These are phyloP conservation scores for Phytopythium boreale DNA, from an alignment of 352 stramenopile genomes.

Conservation along the genomic window DNA sequence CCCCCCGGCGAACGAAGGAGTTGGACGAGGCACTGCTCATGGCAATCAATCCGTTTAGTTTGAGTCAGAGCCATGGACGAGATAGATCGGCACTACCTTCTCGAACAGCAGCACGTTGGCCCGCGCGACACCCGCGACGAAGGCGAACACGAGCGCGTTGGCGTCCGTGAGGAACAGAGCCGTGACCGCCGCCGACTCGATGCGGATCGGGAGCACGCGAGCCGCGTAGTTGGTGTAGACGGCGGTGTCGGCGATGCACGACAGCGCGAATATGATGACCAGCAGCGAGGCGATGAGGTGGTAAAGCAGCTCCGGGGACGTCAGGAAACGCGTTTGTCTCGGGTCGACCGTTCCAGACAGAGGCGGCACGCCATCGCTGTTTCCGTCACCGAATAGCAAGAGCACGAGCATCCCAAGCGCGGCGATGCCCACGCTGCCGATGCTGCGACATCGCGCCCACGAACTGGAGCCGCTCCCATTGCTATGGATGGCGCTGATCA, in stretches of 20 bases:
- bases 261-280: constrained; percentile 14
- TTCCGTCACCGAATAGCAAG: constrained; percentile 1
- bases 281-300: constrained; percentile 15
- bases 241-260: constrained; percentile 15
- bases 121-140: constrained; percentile 21
- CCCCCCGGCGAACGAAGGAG: background rate
- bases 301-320: constrained; percentile 10
- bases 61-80: background rate
- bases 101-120: constrained; percentile 25
- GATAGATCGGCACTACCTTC: constrained; percentile 22
- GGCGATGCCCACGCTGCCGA: constrained; percentile 5
- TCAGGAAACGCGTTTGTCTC: constrained; percentile 3
- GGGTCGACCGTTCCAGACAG: background rate
- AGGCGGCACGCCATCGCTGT: background rate
- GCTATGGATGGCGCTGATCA: constrained; percentile 15
- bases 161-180: constrained; percentile 7
- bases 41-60: background rate
- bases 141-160: constrained; percentile 21
- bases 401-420: constrained; percentile 1
- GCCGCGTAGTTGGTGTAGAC: constrained; percentile 5
- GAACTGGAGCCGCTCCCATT: constrained; percentile 1
- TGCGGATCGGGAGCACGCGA: background rate
- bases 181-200: constrained; percentile 4
- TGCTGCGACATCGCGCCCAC: background rate
- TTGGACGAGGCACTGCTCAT: constrained; percentile 16